Base-by-base conservation (phyloP, 108 stramenopile species). In the Chaetoceros muelleri region DNA sequence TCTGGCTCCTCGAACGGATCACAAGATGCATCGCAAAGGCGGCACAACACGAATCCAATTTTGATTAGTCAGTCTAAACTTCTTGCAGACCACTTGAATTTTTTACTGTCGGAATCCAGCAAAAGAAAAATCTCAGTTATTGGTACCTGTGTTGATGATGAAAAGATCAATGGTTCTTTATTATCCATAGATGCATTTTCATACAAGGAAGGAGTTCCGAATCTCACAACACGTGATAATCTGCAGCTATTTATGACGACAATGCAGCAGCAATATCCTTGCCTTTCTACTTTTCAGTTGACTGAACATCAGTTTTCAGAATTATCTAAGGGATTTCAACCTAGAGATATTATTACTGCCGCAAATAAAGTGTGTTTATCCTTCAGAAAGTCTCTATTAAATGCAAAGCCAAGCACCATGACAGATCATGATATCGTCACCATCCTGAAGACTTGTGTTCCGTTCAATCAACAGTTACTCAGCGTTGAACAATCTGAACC, bases 21-120 rank as follows among this genome's bases (percentile, higher is more conserved):
- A 18, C 70, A 57, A 19, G 69, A 72, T 51, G 67, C 61, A 21
- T 61, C 60, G 7, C 84, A 80, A 31, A 66, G 70, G 3, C 75
- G 81, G 30, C 65, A 70, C 5, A 40, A 13, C 10, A 66, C 65
- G 23, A 89, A 84, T 60, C 86, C 81, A 29, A 61, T 59, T 30
- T 62, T 78, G 24, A 57, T 81, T 23, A 70, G 58, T n/a, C 91
- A 93, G 48, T 72, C 79, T 2, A 82, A 86, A 57, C 51, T 86
- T 29, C 66, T 88, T 40, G 65, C 73, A 7, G 81, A 86, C 58
- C 79, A 87, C 50, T 40, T 84, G 24, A 40, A 67, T 20, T 53
- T 71, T 23, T 46, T 73, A 1, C 17, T 67, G 16, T 61, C 49
- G 44, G 48, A 58, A 24, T 25, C 31, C n/a, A 1, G 57, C 16